Base-by-base conservation (phyloP, 2,329 filamentous ascomycete genomes). In the Fusarium irregulare region DNA sequence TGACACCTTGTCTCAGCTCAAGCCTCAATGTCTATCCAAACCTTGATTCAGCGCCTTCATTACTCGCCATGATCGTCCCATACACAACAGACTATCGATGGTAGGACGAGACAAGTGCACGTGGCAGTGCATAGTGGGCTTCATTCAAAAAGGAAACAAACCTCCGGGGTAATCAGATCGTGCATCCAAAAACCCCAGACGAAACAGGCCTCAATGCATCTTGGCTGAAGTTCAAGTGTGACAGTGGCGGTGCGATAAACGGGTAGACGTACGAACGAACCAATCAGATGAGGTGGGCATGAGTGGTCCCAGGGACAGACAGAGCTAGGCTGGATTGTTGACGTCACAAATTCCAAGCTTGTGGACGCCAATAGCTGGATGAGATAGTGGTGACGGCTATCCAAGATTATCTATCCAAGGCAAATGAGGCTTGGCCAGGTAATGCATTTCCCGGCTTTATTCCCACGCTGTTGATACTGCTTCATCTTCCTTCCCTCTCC, bases 331-430 rank as follows among this genome's bases (percentile, higher is more conserved):
- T n/a, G 7, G 10, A 45, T 7, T 45, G n/a, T 53, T 70, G 68
- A 70, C 68, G 68, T 70, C 68, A 70, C 61, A 34, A 51, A 53
- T 40, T 18, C 42, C 34, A 30, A 47, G 49, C 56, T 62, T 44
- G 27, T 16, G 16, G 51, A 41, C 46, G 60, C 25, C 25, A 51
- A 64, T 60, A 53, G 28, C 64, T 54, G 64, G 20, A 64, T 56
- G 64, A 57, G 64, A 71, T 56, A 59, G 58, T 51, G 23, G 64
- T 68, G 64, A 68, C 64, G 49, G 59, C 23, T 45, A 25, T 49
- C 56, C 55, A 61, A 41, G 20, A 54, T 27, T 48, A 53, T 46
- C 16, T 37, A 37, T 37, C 28, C 28, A 25, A 54, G 30, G 48
- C 32, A 32, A 48, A 7, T 16, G 41, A 44, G 13, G 16, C 55